Percentiles rank a stretch among this genome's conserved stretches.
phyloP scores from a whole-genome alignment of 2,329 filamentous ascomycete genomes.

The Fonsecaea nubica region DNA sequence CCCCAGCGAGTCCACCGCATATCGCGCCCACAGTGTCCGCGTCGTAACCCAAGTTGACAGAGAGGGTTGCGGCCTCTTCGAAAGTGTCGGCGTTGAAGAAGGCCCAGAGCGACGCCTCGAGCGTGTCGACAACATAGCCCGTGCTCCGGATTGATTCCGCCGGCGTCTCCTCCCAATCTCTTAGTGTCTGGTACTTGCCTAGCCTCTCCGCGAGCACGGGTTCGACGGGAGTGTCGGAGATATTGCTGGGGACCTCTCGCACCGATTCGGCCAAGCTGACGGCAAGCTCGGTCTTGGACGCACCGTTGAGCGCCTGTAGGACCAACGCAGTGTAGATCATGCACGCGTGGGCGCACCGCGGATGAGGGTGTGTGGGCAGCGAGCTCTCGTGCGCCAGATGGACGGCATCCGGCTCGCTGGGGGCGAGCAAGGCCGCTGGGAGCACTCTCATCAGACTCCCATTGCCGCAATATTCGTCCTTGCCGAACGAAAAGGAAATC shows the following conservation, averaged over 20 bases:
- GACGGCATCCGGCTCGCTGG: constrained; percentile 33
- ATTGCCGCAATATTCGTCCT: constrained; percentile 46
- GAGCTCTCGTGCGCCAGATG: constrained; percentile 41
- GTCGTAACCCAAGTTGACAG: constrained; percentile 53
- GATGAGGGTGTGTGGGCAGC: constrained; percentile 49
- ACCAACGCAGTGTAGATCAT: constrained; percentile 48
- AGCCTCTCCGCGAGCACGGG: constrained; percentile 38
- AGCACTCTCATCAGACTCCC: constrained; percentile 53
- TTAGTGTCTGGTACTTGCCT: constrained; percentile 31
- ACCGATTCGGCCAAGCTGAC: constrained; percentile 36
- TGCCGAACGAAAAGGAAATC: constrained; percentile 25
- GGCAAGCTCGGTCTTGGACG: constrained; percentile 40
- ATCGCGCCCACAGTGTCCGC: constrained; percentile 55
- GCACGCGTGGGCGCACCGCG: constrained; percentile 50
- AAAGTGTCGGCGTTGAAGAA: constrained; percentile 51
- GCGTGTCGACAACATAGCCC: constrained; percentile 52
- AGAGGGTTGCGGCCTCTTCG: constrained; percentile 48
- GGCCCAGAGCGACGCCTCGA: constrained; percentile 53
- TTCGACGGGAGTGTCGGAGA: constrained; percentile 24
- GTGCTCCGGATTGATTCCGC: constrained; percentile 44
- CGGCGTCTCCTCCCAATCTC: constrained; percentile 41
- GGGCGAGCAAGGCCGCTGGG: constrained; percentile 47
- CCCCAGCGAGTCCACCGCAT: constrained; percentile 53
- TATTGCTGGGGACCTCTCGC: constrained; percentile 28
- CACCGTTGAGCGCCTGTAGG: constrained; percentile 42